Base-by-base conservation (phyloP, 805 yeast genomes). In the Allodekkera sacchari region DNA sequence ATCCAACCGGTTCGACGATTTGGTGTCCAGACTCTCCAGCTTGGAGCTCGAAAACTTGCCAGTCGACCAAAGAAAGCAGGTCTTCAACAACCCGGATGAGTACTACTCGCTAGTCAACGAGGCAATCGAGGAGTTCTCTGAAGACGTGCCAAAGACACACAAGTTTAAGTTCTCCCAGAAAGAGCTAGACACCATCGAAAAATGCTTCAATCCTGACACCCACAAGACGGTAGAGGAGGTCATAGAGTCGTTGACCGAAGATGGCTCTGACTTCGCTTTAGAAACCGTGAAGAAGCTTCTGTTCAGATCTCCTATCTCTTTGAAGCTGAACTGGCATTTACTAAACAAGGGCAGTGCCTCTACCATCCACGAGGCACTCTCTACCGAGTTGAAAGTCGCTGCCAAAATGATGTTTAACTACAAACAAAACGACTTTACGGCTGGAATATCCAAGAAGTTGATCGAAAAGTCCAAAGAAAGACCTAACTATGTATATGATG, bases 41-140 rank as follows among this genome's bases (percentile, higher is more conserved):
- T 61, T 84, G 38, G 73, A 70, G 21, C 37, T 50, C 5, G 39
- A 38, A 10, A 35, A 44, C 10, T 38, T 53, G 18, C 36, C 54
- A 7, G 32, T 35, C 2, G 39, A 43, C 21, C 30, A 20, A 22
- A 34, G 39, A 18, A 31, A 25, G 8, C 27, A 37, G 14, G 30
- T 55, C 30, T 50, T 52, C 27, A 28, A 30, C 19, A 29, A 35
- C 20, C 28, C 43, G n/a, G 38, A 52, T 27, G 69, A 71, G 36
- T 63, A 62, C 43, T 74, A 61, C 51, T 60, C 69, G 9, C 65
- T 81, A 43, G 75, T 89, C 21, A 78, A 80, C 57, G 65, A 64
- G 31, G 74, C 87, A 5, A 71, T 89, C 37, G 85, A 84, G 48
- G 95, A 87, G 52, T 89, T 75, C 52, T 62, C 80, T 11, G 78